Evolutionary conservation across 2,329 filamentous ascomycete species (phyloP).

Genomic region (Elsinoe fawcettii): DNA sequence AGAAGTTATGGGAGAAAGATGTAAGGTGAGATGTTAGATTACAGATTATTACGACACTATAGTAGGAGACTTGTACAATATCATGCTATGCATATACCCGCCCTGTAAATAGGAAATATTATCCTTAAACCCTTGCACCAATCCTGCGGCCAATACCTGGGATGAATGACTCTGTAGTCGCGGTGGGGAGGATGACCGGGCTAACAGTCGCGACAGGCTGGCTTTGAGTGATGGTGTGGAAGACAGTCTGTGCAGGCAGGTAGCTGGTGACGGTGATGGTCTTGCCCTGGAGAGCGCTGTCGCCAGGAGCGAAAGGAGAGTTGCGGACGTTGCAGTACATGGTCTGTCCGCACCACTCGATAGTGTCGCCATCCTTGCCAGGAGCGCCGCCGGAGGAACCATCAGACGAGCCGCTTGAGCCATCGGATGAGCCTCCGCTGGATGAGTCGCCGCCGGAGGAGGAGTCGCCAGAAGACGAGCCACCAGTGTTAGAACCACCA

Average conservation of each 20-base stretch:
- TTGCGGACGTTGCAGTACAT: conserved; percentile 10
- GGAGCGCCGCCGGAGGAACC: background rate
- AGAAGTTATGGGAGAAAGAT: background rate
- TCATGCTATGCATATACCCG: conserved; percentile 1
- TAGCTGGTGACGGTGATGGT: conserved; percentile 13
- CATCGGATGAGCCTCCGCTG: background rate
- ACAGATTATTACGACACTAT: background rate
- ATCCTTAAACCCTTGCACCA: background rate
- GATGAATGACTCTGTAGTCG: background rate
- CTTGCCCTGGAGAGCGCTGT: conserved; percentile 4
- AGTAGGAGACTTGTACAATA: background rate
- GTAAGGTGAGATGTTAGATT: background rate
- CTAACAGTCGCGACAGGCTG: background rate
- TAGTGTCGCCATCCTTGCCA: conserved; percentile 1
- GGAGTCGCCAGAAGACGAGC: background rate
- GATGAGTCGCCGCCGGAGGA: background rate
- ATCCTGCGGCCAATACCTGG: background rate
- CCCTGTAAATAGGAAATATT: background rate
- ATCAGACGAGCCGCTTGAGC: background rate
- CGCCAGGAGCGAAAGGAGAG: conserved; percentile 8
- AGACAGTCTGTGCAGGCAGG: conserved; percentile 10
- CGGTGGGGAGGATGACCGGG: background rate
- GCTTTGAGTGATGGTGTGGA: conserved; percentile 8
- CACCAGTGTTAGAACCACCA: background rate
- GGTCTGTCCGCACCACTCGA: conserved; percentile 3